Evolutionary conservation across 2,329 filamentous ascomycete species (phyloP).

Genomic region (Endoconidiophora polonica): DNA sequence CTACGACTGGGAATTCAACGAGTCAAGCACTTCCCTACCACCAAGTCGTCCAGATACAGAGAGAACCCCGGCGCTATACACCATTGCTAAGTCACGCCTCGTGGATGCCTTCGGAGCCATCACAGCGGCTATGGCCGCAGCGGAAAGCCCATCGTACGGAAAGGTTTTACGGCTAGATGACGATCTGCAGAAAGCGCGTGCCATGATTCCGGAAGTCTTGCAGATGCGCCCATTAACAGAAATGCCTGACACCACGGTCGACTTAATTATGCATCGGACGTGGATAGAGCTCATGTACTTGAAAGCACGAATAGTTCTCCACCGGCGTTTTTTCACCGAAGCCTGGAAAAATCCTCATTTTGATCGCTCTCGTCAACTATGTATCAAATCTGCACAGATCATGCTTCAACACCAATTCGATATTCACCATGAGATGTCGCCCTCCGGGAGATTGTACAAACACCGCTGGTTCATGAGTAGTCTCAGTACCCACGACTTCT

Average conservation of each 20-base stretch:
- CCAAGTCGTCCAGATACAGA: conserved; percentile 26
- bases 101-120: conserved; percentile 16
- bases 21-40: conserved; percentile 26
- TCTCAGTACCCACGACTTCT: conserved; percentile 27
- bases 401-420: conserved; percentile 27
- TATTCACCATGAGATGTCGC: conserved; percentile 24
- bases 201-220: conserved; percentile 24
- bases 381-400: conserved; percentile 27
- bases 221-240: conserved; percentile 26
- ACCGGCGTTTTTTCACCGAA: conserved; percentile 22
- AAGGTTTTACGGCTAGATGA: conserved; percentile 22
- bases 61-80: conserved; percentile 27
- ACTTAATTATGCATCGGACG: conserved; percentile 31
- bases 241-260: conserved; percentile 26
- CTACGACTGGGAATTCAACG: conserved; percentile 35
- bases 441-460: conserved; percentile 23
- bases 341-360: conserved; percentile 22
- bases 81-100: conserved; percentile 19
- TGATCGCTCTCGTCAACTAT: conserved; percentile 24
- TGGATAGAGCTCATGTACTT: conserved; percentile 32
- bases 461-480: conserved; percentile 28
- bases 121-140: conserved; percentile 13
- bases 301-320: conserved; percentile 33
- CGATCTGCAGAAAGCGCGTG: conserved; percentile 23
- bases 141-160: conserved; percentile 20